Percentiles rank a stretch among this genome's conserved stretches.
These are phyloP conservation scores for Casuarina glauca DNA, from an alignment of 306 rosid genomes.

Conservation along the genomic window DNA sequence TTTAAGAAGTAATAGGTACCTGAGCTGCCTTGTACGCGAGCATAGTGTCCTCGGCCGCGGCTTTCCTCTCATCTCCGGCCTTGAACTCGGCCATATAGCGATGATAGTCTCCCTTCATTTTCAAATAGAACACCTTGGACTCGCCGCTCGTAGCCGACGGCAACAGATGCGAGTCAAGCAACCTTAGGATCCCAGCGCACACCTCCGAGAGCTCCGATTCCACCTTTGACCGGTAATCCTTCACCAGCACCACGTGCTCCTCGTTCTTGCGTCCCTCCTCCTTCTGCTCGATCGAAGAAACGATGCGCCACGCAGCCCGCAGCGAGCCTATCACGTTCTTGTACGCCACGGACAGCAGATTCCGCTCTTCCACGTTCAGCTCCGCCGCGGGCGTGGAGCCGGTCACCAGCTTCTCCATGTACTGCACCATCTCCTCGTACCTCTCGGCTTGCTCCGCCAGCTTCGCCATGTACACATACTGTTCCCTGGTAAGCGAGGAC, in stretches of 20 bases:
- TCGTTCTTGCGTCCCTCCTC: constrained; percentile 76
- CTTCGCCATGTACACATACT: constrained; percentile 69
- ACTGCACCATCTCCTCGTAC: constrained; percentile 79
- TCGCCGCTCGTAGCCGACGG: constrained; percentile 61
- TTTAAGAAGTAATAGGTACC: constrained; percentile 26
- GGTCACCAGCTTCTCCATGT: constrained; percentile 73
- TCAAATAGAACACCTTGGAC: constrained; percentile 68
- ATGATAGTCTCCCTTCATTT: constrained; percentile 82
- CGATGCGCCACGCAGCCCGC: constrained; percentile 77
- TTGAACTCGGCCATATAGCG: constrained; percentile 77
- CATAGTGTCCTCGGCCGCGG: constrained; percentile 80
- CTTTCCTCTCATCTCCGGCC: constrained; percentile 56
- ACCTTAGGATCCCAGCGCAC: constrained; percentile 51
- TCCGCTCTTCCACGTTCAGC: constrained; percentile 69
- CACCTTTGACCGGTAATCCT: constrained; percentile 67
- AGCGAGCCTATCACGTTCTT: constrained; percentile 79
- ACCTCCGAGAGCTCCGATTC: constrained; percentile 55
- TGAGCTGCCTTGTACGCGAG: constrained; percentile 74
- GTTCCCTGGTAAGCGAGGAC: constrained; percentile 51
- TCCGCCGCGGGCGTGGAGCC: constrained; percentile 60
- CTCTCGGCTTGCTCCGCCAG: constrained; percentile 78
- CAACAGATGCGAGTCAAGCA: constrained; percentile 54
- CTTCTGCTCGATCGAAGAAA: constrained; percentile 75
- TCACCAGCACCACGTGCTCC: constrained; percentile 60
- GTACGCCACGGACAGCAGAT: constrained; percentile 67